phyloP scores from a whole-genome alignment of 2,329 filamentous ascomycete species.

The Penicillium psychrosexuale region DNA sequence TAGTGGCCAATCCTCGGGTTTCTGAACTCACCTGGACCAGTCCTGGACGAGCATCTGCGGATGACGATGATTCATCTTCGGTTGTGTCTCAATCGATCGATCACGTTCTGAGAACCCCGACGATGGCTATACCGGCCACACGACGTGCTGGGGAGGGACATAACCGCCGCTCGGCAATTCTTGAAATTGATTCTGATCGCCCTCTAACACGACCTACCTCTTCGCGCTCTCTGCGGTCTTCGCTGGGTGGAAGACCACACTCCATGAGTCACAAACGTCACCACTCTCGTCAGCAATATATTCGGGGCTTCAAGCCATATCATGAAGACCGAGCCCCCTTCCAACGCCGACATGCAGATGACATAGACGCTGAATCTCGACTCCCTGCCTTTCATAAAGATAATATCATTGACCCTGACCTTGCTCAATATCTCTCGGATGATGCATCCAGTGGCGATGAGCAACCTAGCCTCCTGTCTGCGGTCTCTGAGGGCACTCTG shows the following conservation, averaged over 20 bases:
- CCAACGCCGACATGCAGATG: conserved; percentile 68
- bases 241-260: conserved; percentile 66
- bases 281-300: conserved; percentile 80
- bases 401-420: conserved; percentile 95
- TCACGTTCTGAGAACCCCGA: conserved; percentile 52
- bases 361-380: conserved; percentile 61
- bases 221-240: conserved; percentile 79
- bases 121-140: conserved; percentile 64
- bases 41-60: conserved; percentile 43
- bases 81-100: conserved; percentile 48
- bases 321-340: conserved; percentile 85
- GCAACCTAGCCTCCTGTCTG: conserved; percentile 77
- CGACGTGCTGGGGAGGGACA: conserved; percentile 67
- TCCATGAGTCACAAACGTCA: conserved; percentile 81
- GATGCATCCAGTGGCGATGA: conserved; percentile 90
- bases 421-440: conserved; percentile 94
- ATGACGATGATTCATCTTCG: conserved; percentile 48
- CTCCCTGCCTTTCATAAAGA: conserved; percentile 96
- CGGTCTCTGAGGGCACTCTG: conserved; percentile 64
- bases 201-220: conserved; percentile 83
- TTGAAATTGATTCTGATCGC: conserved; percentile 84
- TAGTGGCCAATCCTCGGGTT: conserved; percentile 58
- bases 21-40: conserved; percentile 56
- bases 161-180: conserved; percentile 78
- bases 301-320: conserved; percentile 68